Base-by-base conservation (phyloP, 2,329 filamentous ascomycete species). In the Berkeleyomyces rouxiae region DNA sequence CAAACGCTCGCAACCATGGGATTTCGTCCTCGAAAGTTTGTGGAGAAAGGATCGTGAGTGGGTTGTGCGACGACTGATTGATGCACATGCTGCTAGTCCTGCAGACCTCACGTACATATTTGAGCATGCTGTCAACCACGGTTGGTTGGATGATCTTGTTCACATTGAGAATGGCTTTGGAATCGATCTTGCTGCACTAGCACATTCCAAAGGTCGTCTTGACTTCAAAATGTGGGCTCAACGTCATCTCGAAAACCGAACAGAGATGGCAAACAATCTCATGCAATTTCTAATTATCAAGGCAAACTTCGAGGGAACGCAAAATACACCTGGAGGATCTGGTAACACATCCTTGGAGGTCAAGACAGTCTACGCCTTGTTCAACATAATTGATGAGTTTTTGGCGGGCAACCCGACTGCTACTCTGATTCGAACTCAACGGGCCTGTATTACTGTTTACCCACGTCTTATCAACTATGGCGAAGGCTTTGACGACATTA, bases 401-500 rank as follows among this genome's bases (percentile, higher is more conserved):
- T 69, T 84, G 57, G 82, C 82, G 65, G 77, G 82, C 73, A 74
- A 78, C 63, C 76, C 80, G 67, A 71, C 82, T 63, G 72, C 86
- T 59, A 86, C 92, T 61, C 78, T 96, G 33, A 89, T 93, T 59
- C 76, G 84, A 11, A 82, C 96, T 37, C 91, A 96, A 73, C 83
- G 92, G 40, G 83, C 85, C 61, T 96, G 91, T 72, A 90, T 99
- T 66, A 91, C 91, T 63, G 86, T 88, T 0, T 99, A 97, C 69
- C 95, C 93, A 6, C 82, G 93, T 51, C 77, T 99, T 39, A 96
- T 99, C 77, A 99, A 99, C 70, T 97, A 96, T 68, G 91, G 90
- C 1, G 89, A 95, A 73, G 90, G 88, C 3, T 91, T 87, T 66
- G 90, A 99, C 72, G 88, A 93, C 63, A 84, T 97, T 49, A 91